Evolutionary conservation across 345 rosid genomes (phyloP).

Genomic region (Salix arbutifolia): DNA sequence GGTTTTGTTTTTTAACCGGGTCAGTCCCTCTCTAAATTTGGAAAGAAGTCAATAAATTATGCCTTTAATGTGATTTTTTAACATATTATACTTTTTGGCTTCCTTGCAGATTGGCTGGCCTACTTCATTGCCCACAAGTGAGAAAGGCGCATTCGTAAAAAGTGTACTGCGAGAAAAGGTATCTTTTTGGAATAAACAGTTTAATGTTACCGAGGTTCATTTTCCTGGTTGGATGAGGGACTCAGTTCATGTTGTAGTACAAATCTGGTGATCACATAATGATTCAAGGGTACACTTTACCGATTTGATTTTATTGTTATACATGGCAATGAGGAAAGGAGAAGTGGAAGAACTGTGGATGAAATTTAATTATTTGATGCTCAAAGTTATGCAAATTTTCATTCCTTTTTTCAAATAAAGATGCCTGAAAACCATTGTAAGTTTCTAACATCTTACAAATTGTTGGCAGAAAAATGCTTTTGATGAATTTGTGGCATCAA

Average conservation of each 20-base stretch:
- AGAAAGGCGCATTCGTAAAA: constrained; percentile 65
- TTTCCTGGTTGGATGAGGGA: background rate
- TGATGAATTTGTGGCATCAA: constrained; percentile 58
- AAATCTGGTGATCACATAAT: background rate
- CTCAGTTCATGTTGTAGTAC: background rate
- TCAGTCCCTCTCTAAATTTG: constrained; percentile 18
- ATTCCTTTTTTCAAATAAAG: background rate
- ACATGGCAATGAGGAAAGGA: too few relatives aligned
- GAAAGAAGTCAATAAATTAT: background rate
- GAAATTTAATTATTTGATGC: too few relatives aligned
- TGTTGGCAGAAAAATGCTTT: constrained; percentile 71
- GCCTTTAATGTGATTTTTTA: constrained; percentile 6
- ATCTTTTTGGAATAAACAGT: constrained; percentile 3
- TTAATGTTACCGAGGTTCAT: background rate
- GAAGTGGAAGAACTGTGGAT: too few relatives aligned
- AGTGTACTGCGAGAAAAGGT: constrained; percentile 76
- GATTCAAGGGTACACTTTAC: background rate
- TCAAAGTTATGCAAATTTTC: background rate
- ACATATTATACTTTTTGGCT: background rate
- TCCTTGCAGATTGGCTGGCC: constrained; percentile 91
- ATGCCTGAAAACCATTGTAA: background rate
- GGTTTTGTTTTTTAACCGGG: constrained; percentile 72
- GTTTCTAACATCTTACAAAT: constrained; percentile 20
- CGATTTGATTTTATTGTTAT: background rate
- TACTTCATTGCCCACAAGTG: constrained; percentile 79